A percentile compares a stretch with the other conserved stretches of the same genome.
These are phyloP conservation scores for Blastocystis sp. DNA, from an alignment of 352 stramenopile species.

Conservation along the genomic window DNA sequence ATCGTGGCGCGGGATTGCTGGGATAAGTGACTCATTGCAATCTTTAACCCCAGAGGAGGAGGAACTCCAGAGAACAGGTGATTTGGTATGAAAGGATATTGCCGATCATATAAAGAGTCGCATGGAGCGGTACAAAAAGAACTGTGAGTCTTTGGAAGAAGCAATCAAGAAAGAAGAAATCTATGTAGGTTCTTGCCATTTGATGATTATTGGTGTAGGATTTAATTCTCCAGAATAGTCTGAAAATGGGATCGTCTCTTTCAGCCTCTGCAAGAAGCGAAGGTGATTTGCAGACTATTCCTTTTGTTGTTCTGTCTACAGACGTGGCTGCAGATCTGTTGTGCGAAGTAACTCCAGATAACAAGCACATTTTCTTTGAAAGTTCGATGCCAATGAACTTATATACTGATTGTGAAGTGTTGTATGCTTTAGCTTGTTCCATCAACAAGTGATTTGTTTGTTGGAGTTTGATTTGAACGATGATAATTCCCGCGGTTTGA, in stretches of 20 bases:
- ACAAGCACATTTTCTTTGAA: neutral
- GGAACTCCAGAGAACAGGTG: neutral
- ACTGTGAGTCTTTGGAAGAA: neutral
- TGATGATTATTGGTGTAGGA: neutral
- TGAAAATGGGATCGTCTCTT: neutral
- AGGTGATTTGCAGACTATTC: neutral
- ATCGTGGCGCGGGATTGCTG: neutral
- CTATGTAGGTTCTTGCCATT: neutral
- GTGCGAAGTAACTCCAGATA: neutral
- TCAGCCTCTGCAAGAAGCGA: neutral
- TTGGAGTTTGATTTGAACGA: neutral
- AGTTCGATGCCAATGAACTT: neutral
- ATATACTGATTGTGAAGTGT: neutral
- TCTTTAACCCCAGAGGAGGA: neutral
- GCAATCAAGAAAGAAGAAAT: neutral
- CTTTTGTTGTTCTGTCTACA: constrained; percentile 18
- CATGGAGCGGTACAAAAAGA: neutral
- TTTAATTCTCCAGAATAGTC: neutral
- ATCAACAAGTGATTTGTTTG: neutral
- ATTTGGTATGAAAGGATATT: too few relatives aligned
- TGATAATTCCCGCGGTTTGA: neutral
- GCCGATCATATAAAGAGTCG: neutral
- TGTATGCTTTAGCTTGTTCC: neutral
- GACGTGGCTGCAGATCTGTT: neutral
- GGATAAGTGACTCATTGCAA: neutral